phyloP scores from a whole-genome alignment of 768 basidiomycete species.

The Hypsizygus marmoreus region DNA sequence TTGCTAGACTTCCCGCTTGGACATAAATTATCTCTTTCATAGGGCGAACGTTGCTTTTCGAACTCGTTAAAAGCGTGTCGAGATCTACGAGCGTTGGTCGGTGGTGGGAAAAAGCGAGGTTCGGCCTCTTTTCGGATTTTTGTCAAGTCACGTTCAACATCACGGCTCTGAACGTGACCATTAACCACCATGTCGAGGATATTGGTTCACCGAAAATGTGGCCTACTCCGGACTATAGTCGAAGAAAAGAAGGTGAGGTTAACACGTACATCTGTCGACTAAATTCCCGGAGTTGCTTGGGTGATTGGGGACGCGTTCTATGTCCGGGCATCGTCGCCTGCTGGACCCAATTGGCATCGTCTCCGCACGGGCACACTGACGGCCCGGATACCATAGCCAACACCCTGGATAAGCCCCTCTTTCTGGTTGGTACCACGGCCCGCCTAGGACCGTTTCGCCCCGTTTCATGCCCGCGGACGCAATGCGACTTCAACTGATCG shows the following conservation, averaged over 20 bases:
- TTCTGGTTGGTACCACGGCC: constrained; percentile 6
- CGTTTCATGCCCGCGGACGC: constrained; percentile 1
- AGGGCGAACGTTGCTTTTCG: not conserved
- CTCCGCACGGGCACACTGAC: no score
- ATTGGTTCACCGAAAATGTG: no score
- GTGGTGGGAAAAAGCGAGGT: not conserved
- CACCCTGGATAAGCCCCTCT: not conserved
- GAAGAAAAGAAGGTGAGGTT: no score
- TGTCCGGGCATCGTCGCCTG: no score
- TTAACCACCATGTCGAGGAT: not conserved
- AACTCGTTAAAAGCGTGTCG: not conserved
- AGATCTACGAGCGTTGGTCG: not conserved
- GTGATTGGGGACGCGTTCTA: not conserved
- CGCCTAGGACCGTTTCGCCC: constrained; percentile 7
- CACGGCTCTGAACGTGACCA: not conserved
- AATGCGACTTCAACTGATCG: no score
- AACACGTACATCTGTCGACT: no score
- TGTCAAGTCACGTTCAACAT: constrained; percentile 14
- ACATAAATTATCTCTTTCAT: constrained; percentile 84
- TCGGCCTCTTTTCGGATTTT: constrained; percentile 7
- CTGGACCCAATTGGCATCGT: no score
- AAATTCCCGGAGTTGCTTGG: not conserved
- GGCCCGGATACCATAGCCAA: constrained; percentile 3
- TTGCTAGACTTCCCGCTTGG: constrained; percentile 69
- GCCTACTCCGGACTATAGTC: not conserved